These are phyloP conservation scores for Rhododendron ovatum DNA, from an alignment of 148 eudicot species.

Conservation along the genomic window DNA sequence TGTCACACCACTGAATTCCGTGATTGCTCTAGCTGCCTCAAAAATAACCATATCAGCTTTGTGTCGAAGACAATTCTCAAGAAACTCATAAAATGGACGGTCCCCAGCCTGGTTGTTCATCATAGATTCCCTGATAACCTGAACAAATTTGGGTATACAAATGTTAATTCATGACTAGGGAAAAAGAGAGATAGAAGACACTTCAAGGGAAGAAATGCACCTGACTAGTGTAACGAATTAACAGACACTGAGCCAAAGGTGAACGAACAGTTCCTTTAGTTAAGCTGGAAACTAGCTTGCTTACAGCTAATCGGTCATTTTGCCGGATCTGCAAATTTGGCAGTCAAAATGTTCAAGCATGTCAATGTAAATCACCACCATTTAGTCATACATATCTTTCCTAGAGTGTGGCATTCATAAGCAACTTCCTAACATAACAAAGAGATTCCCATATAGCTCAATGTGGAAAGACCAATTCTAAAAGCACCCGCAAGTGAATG, in stretches of 20 bases:
- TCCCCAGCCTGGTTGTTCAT: conserved; percentile 71
- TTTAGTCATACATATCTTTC: background rate
- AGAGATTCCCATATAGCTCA: background rate
- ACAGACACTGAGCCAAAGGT: conserved; percentile 93
- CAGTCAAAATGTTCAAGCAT: background rate
- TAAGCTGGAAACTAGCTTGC: conserved; percentile 91
- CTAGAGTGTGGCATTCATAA: background rate
- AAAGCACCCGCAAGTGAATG: background rate
- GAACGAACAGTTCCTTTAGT: conserved; percentile 92
- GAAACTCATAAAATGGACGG: conserved; percentile 91
- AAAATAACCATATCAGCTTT: conserved; percentile 99
- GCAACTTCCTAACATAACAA: background rate
- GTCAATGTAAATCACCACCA: background rate
- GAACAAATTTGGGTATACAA: conserved; percentile 10
- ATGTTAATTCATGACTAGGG: background rate
- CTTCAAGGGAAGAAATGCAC: conserved; percentile 26
- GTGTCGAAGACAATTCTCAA: conserved; percentile 93
- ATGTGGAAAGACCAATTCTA: background rate
- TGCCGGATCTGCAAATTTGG: conserved; percentile 72
- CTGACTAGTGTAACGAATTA: conserved; percentile 94
- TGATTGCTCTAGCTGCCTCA: conserved; percentile 97
- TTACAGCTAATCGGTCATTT: conserved; percentile 95
- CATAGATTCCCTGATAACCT: conserved; percentile 90
- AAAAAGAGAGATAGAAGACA: conserved; percentile 1
- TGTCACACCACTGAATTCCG: conserved; percentile 85